phyloP scores from a whole-genome alignment of 257 asterid species.

The Knoxia roxburghii region DNA sequence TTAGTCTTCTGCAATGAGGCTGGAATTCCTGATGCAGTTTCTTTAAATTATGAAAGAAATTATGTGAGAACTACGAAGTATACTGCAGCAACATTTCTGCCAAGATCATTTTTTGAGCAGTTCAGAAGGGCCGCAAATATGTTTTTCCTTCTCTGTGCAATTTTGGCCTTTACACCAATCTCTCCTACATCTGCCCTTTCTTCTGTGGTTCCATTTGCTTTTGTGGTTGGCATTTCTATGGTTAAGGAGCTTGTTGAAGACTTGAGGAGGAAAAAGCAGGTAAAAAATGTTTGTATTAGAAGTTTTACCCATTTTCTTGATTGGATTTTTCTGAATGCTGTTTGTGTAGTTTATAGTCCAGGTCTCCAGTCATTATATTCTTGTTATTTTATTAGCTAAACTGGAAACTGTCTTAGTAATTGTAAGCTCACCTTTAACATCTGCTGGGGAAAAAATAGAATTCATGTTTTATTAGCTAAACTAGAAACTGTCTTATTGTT shows the following conservation, averaged over 20 bases:
- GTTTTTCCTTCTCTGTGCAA: conserved; percentile 54
- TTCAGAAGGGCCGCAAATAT: conserved; percentile 73
- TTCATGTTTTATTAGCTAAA: too few species aligned
- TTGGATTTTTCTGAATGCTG: background rate
- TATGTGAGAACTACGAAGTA: conserved; percentile 69
- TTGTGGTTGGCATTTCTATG: conserved; percentile 64
- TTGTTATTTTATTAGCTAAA: background rate
- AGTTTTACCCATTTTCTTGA: background rate
- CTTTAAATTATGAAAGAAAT: conserved; percentile 37
- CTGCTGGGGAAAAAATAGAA: background rate
- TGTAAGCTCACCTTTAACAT: background rate
- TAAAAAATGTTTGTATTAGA: conserved; percentile 11
- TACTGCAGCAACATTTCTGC: conserved; percentile 57
- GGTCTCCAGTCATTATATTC: background rate
- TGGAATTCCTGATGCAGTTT: conserved; percentile 29
- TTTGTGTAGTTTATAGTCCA: background rate
- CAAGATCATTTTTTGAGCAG: conserved; percentile 72
- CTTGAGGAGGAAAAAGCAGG: conserved; percentile 64
- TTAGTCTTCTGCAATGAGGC: conserved; percentile 56
- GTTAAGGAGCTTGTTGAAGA: conserved; percentile 65
- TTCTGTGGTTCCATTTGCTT: conserved; percentile 48
- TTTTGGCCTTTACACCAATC: conserved; percentile 52
- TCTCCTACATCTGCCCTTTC: conserved; percentile 57
- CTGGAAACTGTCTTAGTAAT: background rate
- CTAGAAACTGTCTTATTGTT: too few species aligned